These are phyloP conservation scores for Alternaria postmessia DNA, from an alignment of 2,329 filamentous ascomycete species.

Conservation along the genomic window DNA sequence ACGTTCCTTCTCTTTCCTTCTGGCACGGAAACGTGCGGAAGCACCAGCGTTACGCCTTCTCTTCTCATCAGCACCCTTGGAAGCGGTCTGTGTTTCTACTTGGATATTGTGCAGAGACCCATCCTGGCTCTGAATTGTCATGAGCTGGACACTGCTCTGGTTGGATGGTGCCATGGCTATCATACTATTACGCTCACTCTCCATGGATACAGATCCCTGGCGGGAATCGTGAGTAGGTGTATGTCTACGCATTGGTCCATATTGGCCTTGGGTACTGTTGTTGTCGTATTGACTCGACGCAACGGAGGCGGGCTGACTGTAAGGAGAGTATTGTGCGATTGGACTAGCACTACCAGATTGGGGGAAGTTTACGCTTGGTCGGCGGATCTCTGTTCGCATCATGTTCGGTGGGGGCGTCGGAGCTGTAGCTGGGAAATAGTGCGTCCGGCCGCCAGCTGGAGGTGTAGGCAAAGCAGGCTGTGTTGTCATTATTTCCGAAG, in stretches of 20 bases:
- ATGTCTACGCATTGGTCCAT: conserved; percentile 21
- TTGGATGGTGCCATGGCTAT: conserved; percentile 57
- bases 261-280: conserved; percentile 36
- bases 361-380: conserved; percentile 49
- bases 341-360: conserved; percentile 55
- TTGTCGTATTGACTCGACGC: conserved; percentile 49
- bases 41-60: conserved; percentile 84
- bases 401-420: conserved; percentile 44
- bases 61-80: conserved; percentile 84
- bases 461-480: conserved; percentile 60
- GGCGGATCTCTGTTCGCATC: conserved; percentile 35
- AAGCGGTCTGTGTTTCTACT: conserved; percentile 82
- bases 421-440: conserved; percentile 46
- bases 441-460: conserved; percentile 47
- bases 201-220: conserved; percentile 45
- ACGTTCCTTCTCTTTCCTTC: conserved; percentile 82
- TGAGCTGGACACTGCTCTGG: conserved; percentile 61
- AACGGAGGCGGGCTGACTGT: conserved; percentile 44
- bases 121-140: conserved; percentile 61
- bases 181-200: conserved; percentile 47
- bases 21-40: conserved; percentile 80
- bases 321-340: conserved; percentile 56
- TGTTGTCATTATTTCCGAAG: conserved; percentile 54
- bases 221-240: conserved; percentile 38
- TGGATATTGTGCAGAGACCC: conserved; percentile 67